A percentile compares a stretch with the other conserved stretches of the same genome.
Conservation (phyloP, 176 grass and related monocot genomes). For the Oryza punctata region DNA sequence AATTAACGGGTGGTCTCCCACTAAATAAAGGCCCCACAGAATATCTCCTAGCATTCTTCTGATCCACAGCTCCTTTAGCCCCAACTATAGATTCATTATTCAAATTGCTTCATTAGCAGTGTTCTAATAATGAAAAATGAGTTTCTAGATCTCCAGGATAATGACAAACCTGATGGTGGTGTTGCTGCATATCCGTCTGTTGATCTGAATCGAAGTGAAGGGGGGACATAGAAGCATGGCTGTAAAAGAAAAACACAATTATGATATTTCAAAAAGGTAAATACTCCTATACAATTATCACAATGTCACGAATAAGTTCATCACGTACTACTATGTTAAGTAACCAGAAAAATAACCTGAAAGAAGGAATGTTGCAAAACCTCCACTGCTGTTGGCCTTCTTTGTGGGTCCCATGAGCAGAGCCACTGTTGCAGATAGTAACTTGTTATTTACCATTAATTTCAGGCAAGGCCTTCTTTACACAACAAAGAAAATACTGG, state of each 20-base stretch:
- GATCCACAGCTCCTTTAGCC: slow-evolving; percentile 66
- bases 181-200: slow-evolving; percentile 51
- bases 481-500: neutral
- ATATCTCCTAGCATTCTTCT: slow-evolving; percentile 55
- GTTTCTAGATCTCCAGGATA: neutral
- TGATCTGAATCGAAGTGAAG: slow-evolving; percentile 71
- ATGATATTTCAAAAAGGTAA: neutral
- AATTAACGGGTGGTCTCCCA: slow-evolving; percentile 54
- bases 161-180: slow-evolving; percentile 71
- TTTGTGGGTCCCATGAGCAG: slow-evolving; percentile 87
- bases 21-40: slow-evolving; percentile 51
- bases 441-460: slow-evolving; percentile 20
- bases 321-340: no score
- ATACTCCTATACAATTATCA: neutral
- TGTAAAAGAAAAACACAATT: slow-evolving; percentile 24
- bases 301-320: neutral
- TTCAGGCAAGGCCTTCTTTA: neutral
- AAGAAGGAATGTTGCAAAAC: slow-evolving; percentile 96
- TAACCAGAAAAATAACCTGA: slow-evolving; percentile 58
- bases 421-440: slow-evolving; percentile 52
- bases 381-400: slow-evolving; percentile 82
- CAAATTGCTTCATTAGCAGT: neutral
- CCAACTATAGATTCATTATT: slow-evolving; percentile 46
- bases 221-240: slow-evolving; percentile 91
- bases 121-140: neutral